These are phyloP conservation scores for Paraleonurus japonicus DNA, from an alignment of 257 asterid species.

Conservation along the genomic window DNA sequence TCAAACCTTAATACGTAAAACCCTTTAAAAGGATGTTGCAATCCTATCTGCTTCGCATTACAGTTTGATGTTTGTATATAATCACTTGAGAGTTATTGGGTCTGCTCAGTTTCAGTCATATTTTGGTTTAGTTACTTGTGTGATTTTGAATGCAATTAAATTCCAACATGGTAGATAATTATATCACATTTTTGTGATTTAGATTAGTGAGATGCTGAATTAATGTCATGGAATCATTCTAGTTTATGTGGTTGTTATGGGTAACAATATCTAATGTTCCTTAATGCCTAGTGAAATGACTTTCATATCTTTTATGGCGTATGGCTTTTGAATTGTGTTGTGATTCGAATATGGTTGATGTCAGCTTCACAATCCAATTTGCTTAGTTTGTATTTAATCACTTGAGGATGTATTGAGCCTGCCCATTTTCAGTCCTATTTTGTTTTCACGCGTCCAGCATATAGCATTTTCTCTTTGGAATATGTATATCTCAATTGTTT, in stretches of 20 bases:
- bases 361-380: constrained; percentile 2
- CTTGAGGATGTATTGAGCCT: constrained; percentile 7
- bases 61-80: not conserved
- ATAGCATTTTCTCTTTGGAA: constrained; percentile 6
- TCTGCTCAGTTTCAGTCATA: constrained; percentile 5
- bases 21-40: not conserved
- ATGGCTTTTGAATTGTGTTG: not conserved
- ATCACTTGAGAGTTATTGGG: constrained; percentile 6
- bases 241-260: not conserved
- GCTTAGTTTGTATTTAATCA: not conserved
- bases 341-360: constrained; percentile 5
- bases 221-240: not conserved
- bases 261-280: not conserved
- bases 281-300: not conserved
- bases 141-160: not conserved
- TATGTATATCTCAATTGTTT: not conserved
- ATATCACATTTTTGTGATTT: constrained; percentile 4
- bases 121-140: not conserved
- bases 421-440: constrained; percentile 10
- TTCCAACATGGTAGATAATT: constrained; percentile 3
- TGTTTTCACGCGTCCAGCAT: constrained; percentile 12
- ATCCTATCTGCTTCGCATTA: constrained; percentile 10
- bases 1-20: too few species aligned
- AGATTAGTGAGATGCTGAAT: constrained; percentile 1
- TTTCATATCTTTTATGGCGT: not conserved